Base-by-base conservation (phyloP, 2,329 filamentous ascomycete species). In the Talaromyces sp. region DNA sequence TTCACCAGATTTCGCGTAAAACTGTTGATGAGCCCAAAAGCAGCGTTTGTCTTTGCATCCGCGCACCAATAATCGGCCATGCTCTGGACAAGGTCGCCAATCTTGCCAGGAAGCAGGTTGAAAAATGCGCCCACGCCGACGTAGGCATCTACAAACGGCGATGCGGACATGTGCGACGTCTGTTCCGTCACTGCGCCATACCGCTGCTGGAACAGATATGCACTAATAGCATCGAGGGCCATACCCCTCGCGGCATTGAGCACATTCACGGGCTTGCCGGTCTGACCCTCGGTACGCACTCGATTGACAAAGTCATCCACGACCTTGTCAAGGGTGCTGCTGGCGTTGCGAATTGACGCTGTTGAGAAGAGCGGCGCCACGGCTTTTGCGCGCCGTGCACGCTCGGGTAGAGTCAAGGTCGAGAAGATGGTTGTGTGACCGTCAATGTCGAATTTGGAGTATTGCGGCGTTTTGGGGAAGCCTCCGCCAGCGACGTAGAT, bases 371-470 rank as follows among this genome's bases (percentile, higher is more conserved):
- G 66, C 0, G 80, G 75, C 31, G 78, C 69, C 0, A 85, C 81
- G 31, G 80, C 79, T 67, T 83, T 84, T 18, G 81, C 82, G 50
- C 82, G 71, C 2, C 69, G 66, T 5, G 75, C 76, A n/a, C 83
- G 70, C 54, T 82, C 75, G 1, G 75, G 75, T 4, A 71, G 70
- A 46, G 79, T 77, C 18, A 76, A 72, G 0, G 75, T 78, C 3
- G 79, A 82, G 71, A 86, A 86, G 39, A 86, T 81, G 1, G 82
- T 83, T 31, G 77, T 71, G 66, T 82, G 81, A 0, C 81, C 82
- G 66, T 85, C 83, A 18, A 85, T 82, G 63, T 85, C 81, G 66
- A 86, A 86, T 65, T 86, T 86, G 0, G 71, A 70, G 68, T 86
- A 86, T 63, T 76, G 80, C 0, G 70, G 66, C 0, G 81, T 76